phyloP scores from a whole-genome alignment of 495 filamentous ascomycete genomes.

The Trichoderma asperelloides region DNA sequence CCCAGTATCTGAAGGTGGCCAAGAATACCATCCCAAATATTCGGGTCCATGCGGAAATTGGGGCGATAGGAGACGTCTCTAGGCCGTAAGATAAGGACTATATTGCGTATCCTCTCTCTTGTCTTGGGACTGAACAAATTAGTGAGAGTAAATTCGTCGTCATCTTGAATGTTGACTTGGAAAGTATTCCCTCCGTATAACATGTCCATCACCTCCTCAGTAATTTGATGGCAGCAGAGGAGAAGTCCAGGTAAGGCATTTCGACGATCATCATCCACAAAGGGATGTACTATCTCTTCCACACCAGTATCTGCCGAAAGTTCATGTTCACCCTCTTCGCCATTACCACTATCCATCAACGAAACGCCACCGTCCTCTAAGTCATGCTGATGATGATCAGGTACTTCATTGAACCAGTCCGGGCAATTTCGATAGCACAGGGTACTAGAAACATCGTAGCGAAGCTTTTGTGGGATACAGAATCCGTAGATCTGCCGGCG shows the following conservation, averaged over 20 bases:
- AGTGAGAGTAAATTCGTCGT: neutral
- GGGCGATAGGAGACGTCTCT: neutral
- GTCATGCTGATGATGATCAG: neutral
- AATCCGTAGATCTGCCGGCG: neutral
- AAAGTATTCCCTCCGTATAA: neutral
- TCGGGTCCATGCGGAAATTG: neutral
- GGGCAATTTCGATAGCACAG: neutral
- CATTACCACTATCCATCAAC: neutral
- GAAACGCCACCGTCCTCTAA: neutral
- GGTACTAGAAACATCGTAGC: neutral
- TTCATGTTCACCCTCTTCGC: neutral
- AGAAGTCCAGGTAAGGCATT: neutral
- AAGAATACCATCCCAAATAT: neutral
- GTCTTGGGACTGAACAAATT: neutral
- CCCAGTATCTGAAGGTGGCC: neutral
- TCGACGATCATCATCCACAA: neutral
- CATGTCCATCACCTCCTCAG: neutral
- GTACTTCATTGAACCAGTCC: neutral
- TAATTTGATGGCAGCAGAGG: neutral
- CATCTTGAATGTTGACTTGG: neutral
- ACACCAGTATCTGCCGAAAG: neutral
- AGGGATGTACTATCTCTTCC: neutral
- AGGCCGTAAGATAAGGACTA: neutral
- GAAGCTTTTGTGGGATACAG: neutral
- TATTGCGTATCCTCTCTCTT: neutral